Evolutionary conservation across 345 rosid genomes (phyloP).

Genomic region (Eucalyptus regnans): DNA sequence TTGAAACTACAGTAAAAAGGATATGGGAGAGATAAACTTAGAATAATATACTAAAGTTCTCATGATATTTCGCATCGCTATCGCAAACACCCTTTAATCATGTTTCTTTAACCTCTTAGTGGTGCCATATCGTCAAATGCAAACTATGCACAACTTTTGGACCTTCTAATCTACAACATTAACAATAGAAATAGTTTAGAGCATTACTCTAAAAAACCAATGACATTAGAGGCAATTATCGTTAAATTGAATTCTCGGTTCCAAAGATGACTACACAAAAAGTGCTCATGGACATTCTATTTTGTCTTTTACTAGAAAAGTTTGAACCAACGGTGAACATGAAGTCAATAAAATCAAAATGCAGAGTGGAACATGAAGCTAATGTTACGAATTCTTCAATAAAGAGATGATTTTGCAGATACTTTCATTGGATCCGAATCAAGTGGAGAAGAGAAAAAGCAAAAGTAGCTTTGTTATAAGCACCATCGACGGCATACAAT

Average conservation of each 20-base stretch:
- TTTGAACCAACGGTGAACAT: not conserved
- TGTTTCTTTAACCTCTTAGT: not conserved
- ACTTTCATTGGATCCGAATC: not conserved
- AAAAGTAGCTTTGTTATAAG: not conserved
- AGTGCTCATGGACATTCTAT: not conserved
- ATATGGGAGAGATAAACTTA: not conserved
- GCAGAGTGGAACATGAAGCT: fast-evolving
- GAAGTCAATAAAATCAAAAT: not conserved
- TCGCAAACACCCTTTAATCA: not conserved
- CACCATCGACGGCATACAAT: not conserved
- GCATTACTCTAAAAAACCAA: not conserved
- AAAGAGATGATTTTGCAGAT: not conserved
- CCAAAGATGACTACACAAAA: not conserved
- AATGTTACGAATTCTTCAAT: no score
- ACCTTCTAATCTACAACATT: not conserved
- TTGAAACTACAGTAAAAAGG: not conserved
- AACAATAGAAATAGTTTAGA: not conserved
- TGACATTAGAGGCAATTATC: not conserved
- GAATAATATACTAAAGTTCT: not conserved
- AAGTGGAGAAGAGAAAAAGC: not conserved
- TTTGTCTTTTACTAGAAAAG: not conserved
- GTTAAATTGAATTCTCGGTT: not conserved
- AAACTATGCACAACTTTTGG: not conserved
- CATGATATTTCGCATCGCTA: not conserved
- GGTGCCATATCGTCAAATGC: not conserved